phyloP scores from a whole-genome alignment of 192 early-diverging fungal species.

The Gaertneriomyces semiglobifer region DNA sequence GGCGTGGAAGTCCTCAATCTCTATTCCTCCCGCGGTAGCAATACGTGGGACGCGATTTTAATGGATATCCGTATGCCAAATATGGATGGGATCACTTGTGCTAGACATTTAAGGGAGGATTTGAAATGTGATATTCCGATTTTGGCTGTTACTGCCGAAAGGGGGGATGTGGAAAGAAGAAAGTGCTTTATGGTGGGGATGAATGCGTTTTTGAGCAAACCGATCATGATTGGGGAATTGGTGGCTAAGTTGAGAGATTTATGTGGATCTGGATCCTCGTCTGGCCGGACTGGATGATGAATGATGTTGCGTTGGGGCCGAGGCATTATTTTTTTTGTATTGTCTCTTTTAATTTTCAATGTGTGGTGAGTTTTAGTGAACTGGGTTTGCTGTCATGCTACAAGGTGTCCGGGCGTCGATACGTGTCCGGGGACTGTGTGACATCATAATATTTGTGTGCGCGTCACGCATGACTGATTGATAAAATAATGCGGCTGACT shows the following conservation, averaged over 20 bases:
- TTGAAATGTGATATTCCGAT: neutral
- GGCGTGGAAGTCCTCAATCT: constrained; percentile 5
- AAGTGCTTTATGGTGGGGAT: neutral
- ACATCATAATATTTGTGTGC: no score
- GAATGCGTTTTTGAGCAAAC: constrained; percentile 18
- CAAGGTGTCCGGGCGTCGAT: no score
- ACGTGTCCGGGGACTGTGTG: no score
- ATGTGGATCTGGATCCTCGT: neutral
- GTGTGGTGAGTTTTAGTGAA: no score
- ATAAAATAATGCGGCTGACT: no score
- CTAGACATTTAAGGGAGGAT: neutral
- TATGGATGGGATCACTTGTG: neutral
- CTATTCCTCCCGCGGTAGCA: neutral
- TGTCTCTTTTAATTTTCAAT: no score
- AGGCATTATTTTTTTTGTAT: no score
- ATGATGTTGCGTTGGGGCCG: no score
- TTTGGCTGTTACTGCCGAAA: constrained; percentile 3
- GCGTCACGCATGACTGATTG: no score
- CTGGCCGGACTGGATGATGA: no score
- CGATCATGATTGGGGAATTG: constrained; percentile 8
- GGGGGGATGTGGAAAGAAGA: neutral
- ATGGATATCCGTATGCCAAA: constrained; percentile 8
- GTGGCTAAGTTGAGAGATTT: constrained; percentile 9
- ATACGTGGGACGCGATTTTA: constrained; percentile 1
- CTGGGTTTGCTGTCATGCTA: no score